phyloP scores from a whole-genome alignment of 306 rosid genomes.

The Inga oerstediana region DNA sequence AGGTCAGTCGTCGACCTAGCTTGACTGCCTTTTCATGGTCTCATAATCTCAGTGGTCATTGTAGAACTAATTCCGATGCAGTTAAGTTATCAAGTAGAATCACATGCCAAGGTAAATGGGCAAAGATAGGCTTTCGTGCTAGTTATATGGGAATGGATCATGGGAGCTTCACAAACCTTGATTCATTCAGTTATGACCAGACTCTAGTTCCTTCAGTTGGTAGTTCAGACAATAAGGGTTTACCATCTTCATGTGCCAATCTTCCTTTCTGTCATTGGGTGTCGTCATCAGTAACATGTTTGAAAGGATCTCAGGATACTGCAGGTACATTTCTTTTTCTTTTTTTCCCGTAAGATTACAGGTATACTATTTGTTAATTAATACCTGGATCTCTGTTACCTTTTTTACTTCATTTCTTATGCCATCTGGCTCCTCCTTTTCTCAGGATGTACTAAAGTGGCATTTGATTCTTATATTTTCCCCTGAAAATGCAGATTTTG shows the following conservation, averaged over 20 bases:
- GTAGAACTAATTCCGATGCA: conserved; percentile 74
- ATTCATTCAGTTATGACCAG: conserved; percentile 70
- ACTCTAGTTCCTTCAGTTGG: conserved; percentile 74
- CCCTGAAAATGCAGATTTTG: conserved; percentile 61
- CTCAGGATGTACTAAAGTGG: neutral
- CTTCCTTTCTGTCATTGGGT: conserved; percentile 48
- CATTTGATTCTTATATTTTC: conserved; percentile 33
- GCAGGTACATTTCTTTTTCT: conserved; percentile 48
- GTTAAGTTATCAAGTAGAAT: conserved; percentile 69
- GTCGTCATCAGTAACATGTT: conserved; percentile 52
- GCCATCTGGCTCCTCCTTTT: neutral
- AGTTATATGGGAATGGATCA: conserved; percentile 43
- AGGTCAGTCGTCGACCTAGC: conserved; percentile 68
- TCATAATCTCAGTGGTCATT: conserved; percentile 72
- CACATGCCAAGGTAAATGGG: conserved; percentile 89
- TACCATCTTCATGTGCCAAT: conserved; percentile 43
- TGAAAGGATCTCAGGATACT: conserved; percentile 49
- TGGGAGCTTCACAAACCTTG: conserved; percentile 64
- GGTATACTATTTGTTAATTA: neutral
- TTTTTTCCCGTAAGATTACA: too few species aligned
- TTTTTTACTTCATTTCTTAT: conserved; percentile 6
- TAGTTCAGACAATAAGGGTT: conserved; percentile 45
- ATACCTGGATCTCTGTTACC: conserved; percentile 22
- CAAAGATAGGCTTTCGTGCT: conserved; percentile 53
- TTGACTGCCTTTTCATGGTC: conserved; percentile 94